Percentiles rank a stretch among this genome's conserved stretches.
Conservation (phyloP, 306 rosid species). For the Vigna reflexopilosa region DNA sequence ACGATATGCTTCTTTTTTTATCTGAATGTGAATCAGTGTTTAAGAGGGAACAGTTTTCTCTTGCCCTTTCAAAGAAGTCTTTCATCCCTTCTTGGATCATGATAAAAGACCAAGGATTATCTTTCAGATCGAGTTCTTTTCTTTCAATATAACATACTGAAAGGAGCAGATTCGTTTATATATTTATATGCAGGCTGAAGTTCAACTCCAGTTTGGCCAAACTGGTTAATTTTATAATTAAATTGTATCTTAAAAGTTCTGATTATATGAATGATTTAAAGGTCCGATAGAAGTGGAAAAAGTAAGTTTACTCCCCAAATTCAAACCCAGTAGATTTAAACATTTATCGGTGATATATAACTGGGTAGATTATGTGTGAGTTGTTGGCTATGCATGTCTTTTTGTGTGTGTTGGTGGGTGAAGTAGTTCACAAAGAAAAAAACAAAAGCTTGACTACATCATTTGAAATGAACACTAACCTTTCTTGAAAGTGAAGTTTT, state of each 20-base stretch:
- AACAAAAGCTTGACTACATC: background rate
- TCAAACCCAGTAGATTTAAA: background rate
- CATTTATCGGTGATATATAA: background rate
- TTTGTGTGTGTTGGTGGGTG: background rate
- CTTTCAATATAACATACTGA: background rate
- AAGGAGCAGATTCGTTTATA: slow-evolving; percentile 33
- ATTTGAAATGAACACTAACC: background rate
- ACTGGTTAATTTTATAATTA: background rate
- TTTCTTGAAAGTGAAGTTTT: background rate
- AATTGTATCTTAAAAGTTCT: background rate
- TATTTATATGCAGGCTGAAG: background rate
- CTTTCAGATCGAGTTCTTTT: background rate
- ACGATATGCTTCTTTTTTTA: background rate
- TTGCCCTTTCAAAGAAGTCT: background rate
- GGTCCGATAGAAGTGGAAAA: slow-evolving; percentile 5
- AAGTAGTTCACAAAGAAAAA: slow-evolving; percentile 1
- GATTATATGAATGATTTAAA: background rate
- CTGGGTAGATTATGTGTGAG: background rate
- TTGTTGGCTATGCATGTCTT: background rate
- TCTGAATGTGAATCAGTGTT: slow-evolving; percentile 18
- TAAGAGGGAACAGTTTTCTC: background rate
- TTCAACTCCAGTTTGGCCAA: background rate
- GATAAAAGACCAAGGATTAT: background rate
- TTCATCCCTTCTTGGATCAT: slow-evolving; percentile 1
- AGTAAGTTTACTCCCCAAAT: background rate